Evolutionary conservation across 352 stramenopile species (phyloP).

Genomic region (Hyaloperonospora arabidopsidis): DNA sequence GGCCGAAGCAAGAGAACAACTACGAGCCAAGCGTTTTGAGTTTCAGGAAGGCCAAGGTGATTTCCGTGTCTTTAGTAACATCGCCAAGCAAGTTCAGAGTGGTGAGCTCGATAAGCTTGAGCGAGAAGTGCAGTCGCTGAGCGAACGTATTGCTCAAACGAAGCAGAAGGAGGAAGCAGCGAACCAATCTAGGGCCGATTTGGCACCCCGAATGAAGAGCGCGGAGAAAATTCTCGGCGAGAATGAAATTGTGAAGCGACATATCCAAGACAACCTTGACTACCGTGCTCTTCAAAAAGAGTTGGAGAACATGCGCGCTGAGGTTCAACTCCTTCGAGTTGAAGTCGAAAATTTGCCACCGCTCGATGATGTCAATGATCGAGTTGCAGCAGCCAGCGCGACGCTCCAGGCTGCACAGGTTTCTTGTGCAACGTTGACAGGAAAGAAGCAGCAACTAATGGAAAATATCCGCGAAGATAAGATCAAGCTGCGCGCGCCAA

Average conservation of each 20-base stretch:
- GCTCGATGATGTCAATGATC: conserved; percentile 41
- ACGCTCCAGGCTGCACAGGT: conserved; percentile 28
- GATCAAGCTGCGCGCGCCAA: conserved; percentile 38
- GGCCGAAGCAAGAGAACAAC: conserved; percentile 17
- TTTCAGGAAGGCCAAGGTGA: conserved; percentile 40
- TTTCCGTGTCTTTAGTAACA: conserved; percentile 36
- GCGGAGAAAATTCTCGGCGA: conserved; percentile 34
- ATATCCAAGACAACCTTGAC: conserved; percentile 75
- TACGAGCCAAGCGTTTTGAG: conserved; percentile 29
- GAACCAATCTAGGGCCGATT: conserved; percentile 32
- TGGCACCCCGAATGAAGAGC: conserved; percentile 42
- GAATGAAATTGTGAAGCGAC: conserved; percentile 52
- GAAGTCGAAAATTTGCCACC: conserved; percentile 50
- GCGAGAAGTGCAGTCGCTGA: conserved; percentile 34
- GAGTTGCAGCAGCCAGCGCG: conserved; percentile 30
- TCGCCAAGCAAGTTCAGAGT: conserved; percentile 33
- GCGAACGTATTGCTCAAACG: conserved; percentile 33
- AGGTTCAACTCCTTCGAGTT: conserved; percentile 31
- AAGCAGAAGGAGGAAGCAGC: conserved; percentile 37
- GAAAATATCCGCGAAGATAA: conserved; percentile 57
- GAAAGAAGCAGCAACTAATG: conserved; percentile 49
- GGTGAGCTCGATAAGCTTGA: conserved; percentile 37
- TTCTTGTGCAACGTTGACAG: conserved; percentile 31
- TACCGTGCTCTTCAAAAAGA: conserved; percentile 52
- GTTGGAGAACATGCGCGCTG: conserved; percentile 28